These are phyloP conservation scores for Blastobotrys persicus DNA, from an alignment of 1,139 yeast genomes.

Conservation along the genomic window DNA sequence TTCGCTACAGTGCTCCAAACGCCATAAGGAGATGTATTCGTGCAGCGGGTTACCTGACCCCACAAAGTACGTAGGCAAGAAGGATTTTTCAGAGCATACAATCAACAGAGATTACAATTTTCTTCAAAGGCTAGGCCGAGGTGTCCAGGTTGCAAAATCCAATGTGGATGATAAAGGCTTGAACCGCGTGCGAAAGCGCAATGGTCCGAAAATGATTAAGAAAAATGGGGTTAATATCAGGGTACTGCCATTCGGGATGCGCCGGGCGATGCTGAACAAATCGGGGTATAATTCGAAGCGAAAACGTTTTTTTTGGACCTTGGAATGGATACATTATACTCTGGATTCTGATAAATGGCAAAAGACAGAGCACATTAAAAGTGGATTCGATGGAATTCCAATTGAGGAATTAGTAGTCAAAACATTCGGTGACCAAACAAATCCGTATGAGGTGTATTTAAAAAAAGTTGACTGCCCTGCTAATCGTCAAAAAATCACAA, in stretches of 20 bases:
- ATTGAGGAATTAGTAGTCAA: not conserved
- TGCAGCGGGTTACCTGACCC: slow-evolving; percentile 72
- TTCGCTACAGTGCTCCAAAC: slow-evolving; percentile 63
- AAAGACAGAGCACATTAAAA: slow-evolving; percentile 3
- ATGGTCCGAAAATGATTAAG: slow-evolving; percentile 6
- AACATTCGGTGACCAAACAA: not conserved
- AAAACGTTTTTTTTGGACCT: slow-evolving; percentile 69
- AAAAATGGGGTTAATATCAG: slow-evolving; percentile 49
- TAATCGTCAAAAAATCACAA: slow-evolving; percentile 21
- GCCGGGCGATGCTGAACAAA: slow-evolving; percentile 61
- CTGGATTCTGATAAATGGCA: not conserved
- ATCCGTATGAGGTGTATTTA: slow-evolving; percentile 19
- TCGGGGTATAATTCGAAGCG: slow-evolving; percentile 70
- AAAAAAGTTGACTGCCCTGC: slow-evolving; percentile 25
- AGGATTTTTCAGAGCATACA: slow-evolving; percentile 6
- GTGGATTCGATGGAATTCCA: not conserved
- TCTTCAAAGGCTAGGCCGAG: slow-evolving; percentile 61
- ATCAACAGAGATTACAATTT: slow-evolving; percentile 86
- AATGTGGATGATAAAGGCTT: slow-evolving; percentile 26
- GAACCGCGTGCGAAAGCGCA: slow-evolving; percentile 9
- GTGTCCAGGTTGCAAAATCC: slow-evolving; percentile 17
- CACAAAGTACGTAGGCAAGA: slow-evolving; percentile 50
- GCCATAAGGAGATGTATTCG: slow-evolving; percentile 59
- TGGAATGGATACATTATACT: slow-evolving; percentile 62
- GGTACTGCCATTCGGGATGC: slow-evolving; percentile 72